Evolutionary conservation across 202 grass and related monocot genomes (phyloP), one percentile per base, ranked within the genome.

Genomic region (Dendrocalamus latiflorus): DNA sequence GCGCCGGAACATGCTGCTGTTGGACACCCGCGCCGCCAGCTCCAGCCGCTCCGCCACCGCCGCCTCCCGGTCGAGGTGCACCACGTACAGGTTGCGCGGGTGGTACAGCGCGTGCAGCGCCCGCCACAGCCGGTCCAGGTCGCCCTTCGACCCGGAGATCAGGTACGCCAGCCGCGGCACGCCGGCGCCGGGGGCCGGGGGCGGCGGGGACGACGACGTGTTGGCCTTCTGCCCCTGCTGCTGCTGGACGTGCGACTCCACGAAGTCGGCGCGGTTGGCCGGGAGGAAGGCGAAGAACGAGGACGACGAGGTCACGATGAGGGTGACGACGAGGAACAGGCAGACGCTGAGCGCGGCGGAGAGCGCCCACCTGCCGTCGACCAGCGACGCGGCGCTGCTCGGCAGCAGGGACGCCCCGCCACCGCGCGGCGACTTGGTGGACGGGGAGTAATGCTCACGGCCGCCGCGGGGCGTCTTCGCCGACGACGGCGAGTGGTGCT

Each of bases 61-160:
- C 4, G 93, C 65, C 75, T 93, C 90, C 6, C 78, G 64, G 90
- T 93, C 93, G 36, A 96, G 78, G 84, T 96, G 93, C 72, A 96
- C 64, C 77, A 93, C 88, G 86, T 96, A 96, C 24, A 91, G 73
- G 79, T 96, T 96, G 0, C 86, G 82, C 47, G 93, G 93, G 74
- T 96, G 93, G 88, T 96, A 93, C 8, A 93, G 83, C 57, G 93
- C 93, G 78, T 86, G 88, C 51, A 96, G 72, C 28, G 78, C n/a
- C 8, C 93, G 74, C 93, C 93, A 96, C 9, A 96, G 88, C 1
- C 88, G 69, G 20, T 96, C 91, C 78, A 96, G 79, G 60, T 96
- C 91, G 18, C 88, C 93, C 75, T 89, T 91, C 22, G 93, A 96
- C 0, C 93, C 93, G 0, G 91, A 91, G 9, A 96, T 24, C 43